These are phyloP conservation scores for Malus sieversii DNA, from an alignment of 306 rosid genomes.

Conservation along the genomic window DNA sequence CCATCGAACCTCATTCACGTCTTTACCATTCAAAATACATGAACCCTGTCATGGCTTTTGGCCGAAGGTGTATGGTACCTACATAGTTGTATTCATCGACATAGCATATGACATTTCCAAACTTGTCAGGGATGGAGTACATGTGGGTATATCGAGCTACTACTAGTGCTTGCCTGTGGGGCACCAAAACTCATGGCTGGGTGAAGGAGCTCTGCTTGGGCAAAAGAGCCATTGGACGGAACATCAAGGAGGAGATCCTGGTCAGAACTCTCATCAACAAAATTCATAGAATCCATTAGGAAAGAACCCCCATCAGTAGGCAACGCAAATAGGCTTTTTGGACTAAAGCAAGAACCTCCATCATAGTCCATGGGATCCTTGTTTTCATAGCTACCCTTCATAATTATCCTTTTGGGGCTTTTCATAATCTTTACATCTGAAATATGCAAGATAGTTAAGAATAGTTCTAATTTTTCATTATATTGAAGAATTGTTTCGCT, in stretches of 20 bases:
- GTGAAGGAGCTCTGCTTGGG: conserved; percentile 80
- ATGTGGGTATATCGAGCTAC: conserved; percentile 60
- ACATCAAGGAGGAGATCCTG: conserved; percentile 79
- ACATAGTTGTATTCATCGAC: conserved; percentile 7
- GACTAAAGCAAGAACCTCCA: conserved; percentile 57
- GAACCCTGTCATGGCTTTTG: conserved; percentile 30
- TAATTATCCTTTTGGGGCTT: conserved; percentile 64
- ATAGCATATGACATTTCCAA: conserved; percentile 10
- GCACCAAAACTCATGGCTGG: conserved; percentile 52
- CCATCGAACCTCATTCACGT: conserved; percentile 61
- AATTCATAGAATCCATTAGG: conserved; percentile 57
- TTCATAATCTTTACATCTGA: conserved; percentile 77
- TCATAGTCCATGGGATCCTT: conserved; percentile 57
- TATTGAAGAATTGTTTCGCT: neutral
- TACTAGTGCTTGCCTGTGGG: conserved; percentile 73
- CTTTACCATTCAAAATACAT: conserved; percentile 39
- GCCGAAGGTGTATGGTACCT: conserved; percentile 18
- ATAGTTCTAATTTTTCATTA: neutral
- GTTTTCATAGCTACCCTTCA: conserved; percentile 45
- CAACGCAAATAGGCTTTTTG: conserved; percentile 73
- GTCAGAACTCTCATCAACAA: conserved; percentile 60
- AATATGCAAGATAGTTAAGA: conserved; percentile 28
- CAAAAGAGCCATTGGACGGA: conserved; percentile 74
- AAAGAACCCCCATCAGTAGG: conserved; percentile 73
- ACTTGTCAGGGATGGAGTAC: conserved; percentile 31